Base-by-base conservation (phyloP, 257 asterid species). In the Solanum clarkiae region DNA sequence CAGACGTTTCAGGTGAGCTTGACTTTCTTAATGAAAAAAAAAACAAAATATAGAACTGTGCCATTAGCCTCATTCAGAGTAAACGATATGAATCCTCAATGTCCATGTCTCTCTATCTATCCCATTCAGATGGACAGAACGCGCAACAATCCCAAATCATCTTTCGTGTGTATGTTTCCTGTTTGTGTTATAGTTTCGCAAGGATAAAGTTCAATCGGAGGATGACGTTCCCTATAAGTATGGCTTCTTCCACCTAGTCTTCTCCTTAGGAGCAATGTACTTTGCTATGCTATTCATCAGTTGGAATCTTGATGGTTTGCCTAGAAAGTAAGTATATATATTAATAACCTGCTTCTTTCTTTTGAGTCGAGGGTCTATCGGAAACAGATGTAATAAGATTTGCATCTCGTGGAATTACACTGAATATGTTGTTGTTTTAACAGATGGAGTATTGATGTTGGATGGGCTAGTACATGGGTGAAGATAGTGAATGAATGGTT, bases 381-480 rank as follows among this genome's bases (percentile, higher is more conserved):
- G n/a, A 14, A 65, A 65, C 72, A 14, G 4, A 2, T 5, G n/a
- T 29, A 66, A 47, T 24, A 63, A 63, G 40, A 42, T 65, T 5
- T 6, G 0, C 1, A 12, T 66, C 32, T 15, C 16, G 12, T 5
- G 22, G 7, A 7, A 66, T 66, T 29, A 66, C 45, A 66, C 3
- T 15, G 45, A 7, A 2, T 66, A 14, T 66, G 45, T 65, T 13
- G 40, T 66, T n/a, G 75, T 62, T 13, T 44, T 22, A 81, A 71
- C 90, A 95, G 98, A 86, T 96, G 97, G 98, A 91, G 98, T 90
- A 95, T 96, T 42, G 99, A 96, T 80, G 95, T 96, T 57, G 99
- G 99, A 10, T 94, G 99, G 98, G 95, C 97, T 63, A 95, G 98
- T 83, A 94, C 97, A 4, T 95, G 98, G 99, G 98, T 94, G 55